These are phyloP conservation scores for Cyclotella cryptica DNA, from an alignment of 108 stramenopile species.

Conservation along the genomic window DNA sequence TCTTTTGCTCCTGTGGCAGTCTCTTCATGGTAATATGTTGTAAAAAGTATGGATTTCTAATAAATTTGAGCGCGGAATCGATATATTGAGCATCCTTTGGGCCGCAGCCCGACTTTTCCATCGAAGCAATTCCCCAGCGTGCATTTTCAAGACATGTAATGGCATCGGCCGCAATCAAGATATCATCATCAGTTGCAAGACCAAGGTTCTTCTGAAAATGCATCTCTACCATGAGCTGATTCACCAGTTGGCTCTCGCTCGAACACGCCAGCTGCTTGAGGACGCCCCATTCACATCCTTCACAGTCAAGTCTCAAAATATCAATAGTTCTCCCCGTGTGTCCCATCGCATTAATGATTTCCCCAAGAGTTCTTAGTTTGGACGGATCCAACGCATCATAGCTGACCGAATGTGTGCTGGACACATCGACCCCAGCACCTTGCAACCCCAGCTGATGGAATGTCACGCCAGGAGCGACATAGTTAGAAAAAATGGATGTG, in stretches of 20 bases:
- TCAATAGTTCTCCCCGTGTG: constrained; percentile 61
- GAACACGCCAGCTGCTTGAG: constrained; percentile 26
- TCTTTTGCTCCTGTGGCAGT: not conserved
- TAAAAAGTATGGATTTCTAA: constrained; percentile 7
- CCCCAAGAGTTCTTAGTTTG: constrained; percentile 22
- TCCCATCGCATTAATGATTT: constrained; percentile 54
- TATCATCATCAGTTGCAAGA: constrained; percentile 25
- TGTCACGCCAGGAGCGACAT: constrained; percentile 25
- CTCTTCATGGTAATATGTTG: constrained; percentile 17
- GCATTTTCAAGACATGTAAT: constrained; percentile 31
- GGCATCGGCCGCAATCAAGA: constrained; percentile 34
- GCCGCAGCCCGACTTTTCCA: constrained; percentile 27
- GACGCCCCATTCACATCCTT: constrained; percentile 62
- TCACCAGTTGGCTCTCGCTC: constrained; percentile 14
- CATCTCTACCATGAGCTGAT: constrained; percentile 40
- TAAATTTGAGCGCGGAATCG: constrained; percentile 14
- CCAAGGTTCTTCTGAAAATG: constrained; percentile 49
- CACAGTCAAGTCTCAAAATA: constrained; percentile 64
- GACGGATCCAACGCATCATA: constrained; percentile 34
- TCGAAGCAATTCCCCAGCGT: constrained; percentile 33
- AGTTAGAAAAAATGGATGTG: constrained; percentile 13
- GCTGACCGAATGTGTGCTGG: constrained; percentile 9
- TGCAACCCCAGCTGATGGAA: constrained; percentile 33
- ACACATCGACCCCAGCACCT: constrained; percentile 17
- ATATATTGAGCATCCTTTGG: constrained; percentile 24